Evolutionary conservation across 306 rosid genomes (phyloP).

Genomic region (Trichosanthes cucumerina): DNA sequence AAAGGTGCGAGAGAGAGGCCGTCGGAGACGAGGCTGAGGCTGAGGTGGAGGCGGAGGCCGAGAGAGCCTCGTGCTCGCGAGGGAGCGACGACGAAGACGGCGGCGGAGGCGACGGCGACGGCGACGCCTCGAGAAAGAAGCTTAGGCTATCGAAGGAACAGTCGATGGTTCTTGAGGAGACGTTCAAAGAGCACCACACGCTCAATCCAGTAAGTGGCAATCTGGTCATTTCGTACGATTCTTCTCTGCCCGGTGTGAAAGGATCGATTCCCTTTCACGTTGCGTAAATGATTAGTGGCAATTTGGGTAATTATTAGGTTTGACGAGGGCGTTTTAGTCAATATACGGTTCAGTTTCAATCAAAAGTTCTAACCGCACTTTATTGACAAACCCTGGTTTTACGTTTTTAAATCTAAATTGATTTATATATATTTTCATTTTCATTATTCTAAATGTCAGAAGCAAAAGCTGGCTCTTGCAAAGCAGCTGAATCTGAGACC

Average conservation of each 20-base stretch:
- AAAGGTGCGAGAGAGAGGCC: conserved; percentile 60
- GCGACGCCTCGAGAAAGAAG: conserved; percentile 62
- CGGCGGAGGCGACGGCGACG: conserved; percentile 48
- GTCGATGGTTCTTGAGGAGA: conserved; percentile 64
- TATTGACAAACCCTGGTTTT: not conserved
- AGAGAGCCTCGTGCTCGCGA: conserved; percentile 53
- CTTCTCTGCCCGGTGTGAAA: not conserved
- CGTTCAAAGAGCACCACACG: conserved; percentile 76
- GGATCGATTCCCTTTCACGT: not conserved
- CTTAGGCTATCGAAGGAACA: conserved; percentile 83
- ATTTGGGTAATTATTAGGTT: not conserved
- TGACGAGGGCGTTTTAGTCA: conserved; percentile 6
- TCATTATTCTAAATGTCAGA: conserved; percentile 25
- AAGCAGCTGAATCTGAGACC: conserved; percentile 67
- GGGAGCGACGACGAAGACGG: conserved; percentile 64
- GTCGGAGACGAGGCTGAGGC: conserved; percentile 41
- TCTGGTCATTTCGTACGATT: not conserved
- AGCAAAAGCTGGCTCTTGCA: conserved; percentile 86
- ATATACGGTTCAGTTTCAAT: not conserved
- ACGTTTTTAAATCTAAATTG: not conserved
- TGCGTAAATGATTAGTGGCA: not conserved
- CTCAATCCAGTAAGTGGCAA: conserved; percentile 66
- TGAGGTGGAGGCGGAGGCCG: conserved; percentile 50
- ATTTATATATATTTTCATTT: not conserved
- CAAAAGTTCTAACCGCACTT: not conserved